phyloP scores from a whole-genome alignment of 768 basidiomycete species.

The Cystofilobasidium macerans region DNA sequence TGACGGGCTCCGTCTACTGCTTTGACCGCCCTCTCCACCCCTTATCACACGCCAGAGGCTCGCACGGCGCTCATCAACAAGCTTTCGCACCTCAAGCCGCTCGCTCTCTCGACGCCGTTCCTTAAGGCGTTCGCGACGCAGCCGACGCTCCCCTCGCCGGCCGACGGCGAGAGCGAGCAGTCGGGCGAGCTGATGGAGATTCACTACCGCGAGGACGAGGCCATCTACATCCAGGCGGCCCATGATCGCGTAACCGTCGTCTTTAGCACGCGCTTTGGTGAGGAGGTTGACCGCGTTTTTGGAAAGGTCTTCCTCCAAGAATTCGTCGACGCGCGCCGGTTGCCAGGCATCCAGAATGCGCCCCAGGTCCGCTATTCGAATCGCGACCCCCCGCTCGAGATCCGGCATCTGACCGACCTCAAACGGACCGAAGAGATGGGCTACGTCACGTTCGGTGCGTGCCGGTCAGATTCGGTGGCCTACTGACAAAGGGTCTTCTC shows the following conservation, averaged over 20 bases:
- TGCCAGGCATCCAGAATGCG: slow-evolving; percentile 86
- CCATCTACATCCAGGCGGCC: slow-evolving; percentile 86
- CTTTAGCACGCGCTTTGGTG: slow-evolving; percentile 91
- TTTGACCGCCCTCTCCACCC: not conserved
- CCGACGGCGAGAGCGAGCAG: slow-evolving; percentile 44
- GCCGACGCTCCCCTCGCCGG: slow-evolving; percentile 50
- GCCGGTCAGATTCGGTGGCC: not conserved
- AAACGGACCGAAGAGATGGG: slow-evolving; percentile 77
- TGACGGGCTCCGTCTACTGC: not conserved
- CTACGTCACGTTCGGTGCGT: slow-evolving; percentile 75
- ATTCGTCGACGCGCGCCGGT: slow-evolving; percentile 95
- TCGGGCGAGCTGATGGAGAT: slow-evolving; percentile 81
- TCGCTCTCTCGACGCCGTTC: slow-evolving; percentile 88
- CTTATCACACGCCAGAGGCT: slow-evolving; percentile 47
- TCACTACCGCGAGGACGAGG: slow-evolving; percentile 93
- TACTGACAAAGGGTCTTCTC: not conserved
- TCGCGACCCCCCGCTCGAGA: slow-evolving; percentile 92
- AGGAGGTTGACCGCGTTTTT: slow-evolving; percentile 93
- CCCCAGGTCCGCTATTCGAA: slow-evolving; percentile 93
- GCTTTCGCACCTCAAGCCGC: slow-evolving; percentile 76
- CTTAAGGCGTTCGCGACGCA: slow-evolving; percentile 75
- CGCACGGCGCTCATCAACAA: slow-evolving; percentile 70
- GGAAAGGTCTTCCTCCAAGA: slow-evolving; percentile 99
- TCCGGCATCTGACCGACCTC: slow-evolving; percentile 71
- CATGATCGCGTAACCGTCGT: slow-evolving; percentile 94